Evolutionary conservation across 768 basidiomycete species (phyloP).

Genomic region (Hypsizygus marmoreus): DNA sequence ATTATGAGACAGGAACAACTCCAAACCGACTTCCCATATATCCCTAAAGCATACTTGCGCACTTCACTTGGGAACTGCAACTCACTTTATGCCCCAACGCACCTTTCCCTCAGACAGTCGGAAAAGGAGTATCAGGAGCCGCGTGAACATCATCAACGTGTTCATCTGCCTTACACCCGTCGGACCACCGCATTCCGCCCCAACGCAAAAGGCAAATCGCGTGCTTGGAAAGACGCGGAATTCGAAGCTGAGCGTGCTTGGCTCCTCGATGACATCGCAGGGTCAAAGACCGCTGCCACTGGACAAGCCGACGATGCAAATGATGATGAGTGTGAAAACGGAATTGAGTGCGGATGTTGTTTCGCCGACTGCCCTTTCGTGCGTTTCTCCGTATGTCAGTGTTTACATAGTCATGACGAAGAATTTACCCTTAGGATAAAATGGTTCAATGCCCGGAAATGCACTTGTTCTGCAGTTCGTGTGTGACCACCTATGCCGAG

Average conservation of each 20-base stretch:
- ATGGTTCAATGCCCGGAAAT: constrained; percentile 90
- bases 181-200: constrained; percentile 30
- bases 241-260: constrained; percentile 47
- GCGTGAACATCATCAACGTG: constrained; percentile 14
- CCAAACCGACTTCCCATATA: constrained; percentile 54
- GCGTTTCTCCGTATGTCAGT: constrained; percentile 27
- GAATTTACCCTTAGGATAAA: constrained; percentile 52
- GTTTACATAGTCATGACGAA: not conserved
- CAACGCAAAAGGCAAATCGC: constrained; percentile 28
- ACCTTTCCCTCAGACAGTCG: constrained; percentile 45
- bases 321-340: constrained; percentile 42
- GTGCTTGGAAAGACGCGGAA: constrained; percentile 41
- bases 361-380: constrained; percentile 75
- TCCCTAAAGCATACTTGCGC: constrained; percentile 58
- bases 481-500: constrained; percentile 69
- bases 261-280: constrained; percentile 37
- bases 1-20: constrained; percentile 46
- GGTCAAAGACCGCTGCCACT: constrained; percentile 7
- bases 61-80: constrained; percentile 37
- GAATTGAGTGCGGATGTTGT: constrained; percentile 89
- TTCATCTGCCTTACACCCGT: constrained; percentile 36
- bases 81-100: constrained; percentile 66
- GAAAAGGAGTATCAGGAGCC: constrained; percentile 29
- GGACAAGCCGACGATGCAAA: constrained; percentile 22
- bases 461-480: constrained; percentile 82